Evolutionary conservation across 2,329 filamentous ascomycete genomes (phyloP), one percentile per base, ranked within the genome.

Genomic region (Biscogniauxia sp.): DNA sequence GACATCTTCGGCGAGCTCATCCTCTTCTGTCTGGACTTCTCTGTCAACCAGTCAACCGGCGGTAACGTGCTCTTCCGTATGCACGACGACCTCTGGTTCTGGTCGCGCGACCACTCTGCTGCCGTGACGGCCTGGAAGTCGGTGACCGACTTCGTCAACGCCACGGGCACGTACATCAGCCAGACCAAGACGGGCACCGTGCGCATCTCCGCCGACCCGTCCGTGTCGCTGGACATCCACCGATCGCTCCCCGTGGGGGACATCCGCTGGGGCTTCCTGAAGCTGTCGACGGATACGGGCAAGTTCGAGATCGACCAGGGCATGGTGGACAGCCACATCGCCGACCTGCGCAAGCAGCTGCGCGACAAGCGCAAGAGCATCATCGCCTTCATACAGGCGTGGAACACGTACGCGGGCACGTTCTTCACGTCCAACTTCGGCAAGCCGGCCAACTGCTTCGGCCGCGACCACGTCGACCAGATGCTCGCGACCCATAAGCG

Each of bases 31-130:
- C 81, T 90, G 65, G 88, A 90, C 68, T 86, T 85, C 67, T 79
- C 86, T 0, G 80, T 90, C 58, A 89, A 88, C 59, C 80, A 84
- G 61, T 73, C 76, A 1, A 85, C 86, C 0, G 67, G 73, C 5
- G 85, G 85, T 0, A 74, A 76, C 1, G 76, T 79, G n/a, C 72
- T 89, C 11, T 87, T 87, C 70, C 83, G 88, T 13, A 76, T 88
- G 45, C 82, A 88, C 56, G 87, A 89, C 63, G 86, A 89, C 64
- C 78, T 89, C 56, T 90, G 86, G 87, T 86, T 89, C 69, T 89
- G 86, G 86, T 67, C 78, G 65, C 80, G 82, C 8, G 77, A 84
- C 5, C 81, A 86, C 54, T 64, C 75, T 2, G 77, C 75, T 2
- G 83, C 82, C n/a, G 77, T 80, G 20, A 77, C 80, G 51, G 87